These are phyloP conservation scores for Sisymbrium irio DNA, from an alignment of 345 rosid species.

Conservation along the genomic window DNA sequence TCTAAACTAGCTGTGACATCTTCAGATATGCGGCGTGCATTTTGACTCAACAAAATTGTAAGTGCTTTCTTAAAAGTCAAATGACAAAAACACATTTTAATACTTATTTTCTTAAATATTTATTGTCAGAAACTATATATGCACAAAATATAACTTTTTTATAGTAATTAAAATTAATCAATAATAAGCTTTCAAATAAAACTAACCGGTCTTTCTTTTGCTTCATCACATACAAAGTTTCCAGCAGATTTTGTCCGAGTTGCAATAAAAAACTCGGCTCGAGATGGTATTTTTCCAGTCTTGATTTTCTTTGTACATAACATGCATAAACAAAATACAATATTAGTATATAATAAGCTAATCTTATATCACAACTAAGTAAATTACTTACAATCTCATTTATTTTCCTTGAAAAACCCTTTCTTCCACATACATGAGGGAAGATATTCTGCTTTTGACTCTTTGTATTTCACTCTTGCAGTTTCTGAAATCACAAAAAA, in stretches of 20 bases:
- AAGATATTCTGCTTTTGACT: background rate
- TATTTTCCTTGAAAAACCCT: background rate
- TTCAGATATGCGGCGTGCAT: no score
- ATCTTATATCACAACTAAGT: background rate
- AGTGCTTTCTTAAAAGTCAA: background rate
- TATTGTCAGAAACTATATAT: no score
- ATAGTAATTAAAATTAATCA: background rate
- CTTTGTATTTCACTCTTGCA: background rate
- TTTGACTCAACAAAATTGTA: background rate
- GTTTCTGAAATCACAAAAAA: background rate
- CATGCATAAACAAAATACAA: background rate
- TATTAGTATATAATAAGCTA: background rate
- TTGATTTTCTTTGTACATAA: background rate
- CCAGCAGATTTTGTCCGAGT: background rate
- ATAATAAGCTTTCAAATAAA: background rate
- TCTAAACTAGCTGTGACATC: background rate
- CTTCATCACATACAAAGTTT: background rate
- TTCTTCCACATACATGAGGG: conserved; percentile 6
- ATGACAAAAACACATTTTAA: no score
- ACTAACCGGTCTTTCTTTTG: background rate
- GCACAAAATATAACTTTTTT: no score
- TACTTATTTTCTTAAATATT: no score
- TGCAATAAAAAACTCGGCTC: background rate
- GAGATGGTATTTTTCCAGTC: background rate
- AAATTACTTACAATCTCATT: background rate